Evolutionary conservation across 257 asterid genomes (phyloP).

Genomic region (Paulownia fortunei): DNA sequence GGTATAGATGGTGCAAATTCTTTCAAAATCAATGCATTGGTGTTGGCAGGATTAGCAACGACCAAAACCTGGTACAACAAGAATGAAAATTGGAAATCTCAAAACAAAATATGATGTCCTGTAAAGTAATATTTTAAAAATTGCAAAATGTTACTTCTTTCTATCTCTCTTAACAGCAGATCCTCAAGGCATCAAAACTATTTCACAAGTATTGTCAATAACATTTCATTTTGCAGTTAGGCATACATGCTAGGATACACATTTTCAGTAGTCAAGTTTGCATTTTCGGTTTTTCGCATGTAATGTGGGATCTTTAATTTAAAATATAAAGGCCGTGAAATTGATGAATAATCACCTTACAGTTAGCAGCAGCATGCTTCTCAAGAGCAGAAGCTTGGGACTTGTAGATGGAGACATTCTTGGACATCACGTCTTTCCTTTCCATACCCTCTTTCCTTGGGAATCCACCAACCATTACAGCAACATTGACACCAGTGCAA

Average conservation of each 20-base stretch:
- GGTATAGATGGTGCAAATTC: conserved; percentile 95
- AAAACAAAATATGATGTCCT: not conserved
- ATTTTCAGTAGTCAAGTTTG: not conserved
- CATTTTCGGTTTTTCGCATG: not conserved
- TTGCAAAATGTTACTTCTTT: not conserved
- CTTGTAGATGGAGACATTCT: conserved; percentile 93
- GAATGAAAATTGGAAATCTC: not conserved
- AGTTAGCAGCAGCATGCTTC: conserved; percentile 86
- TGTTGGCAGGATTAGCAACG: conserved; percentile 97
- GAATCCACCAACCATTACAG: conserved; percentile 98
- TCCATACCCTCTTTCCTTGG: conserved; percentile 99
- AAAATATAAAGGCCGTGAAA: not conserved
- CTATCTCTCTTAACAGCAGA: not conserved
- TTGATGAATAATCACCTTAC: conserved; percentile 63
- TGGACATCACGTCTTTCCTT: conserved; percentile 95
- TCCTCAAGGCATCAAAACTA: not conserved
- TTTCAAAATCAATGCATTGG: conserved; percentile 90
- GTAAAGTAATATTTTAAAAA: not conserved
- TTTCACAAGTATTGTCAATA: not conserved
- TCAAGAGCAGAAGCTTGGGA: conserved; percentile 96
- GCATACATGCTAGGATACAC: not conserved
- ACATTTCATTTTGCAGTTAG: not conserved
- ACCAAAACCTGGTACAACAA: conserved; percentile 75
- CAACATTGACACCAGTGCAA: conserved; percentile 83
- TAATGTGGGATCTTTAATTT: not conserved